Percentiles rank a stretch among this genome's conserved stretches.
Evolutionary conservation across 306 rosid species (phyloP).

Genomic region (Coriaria nepalensis): DNA sequence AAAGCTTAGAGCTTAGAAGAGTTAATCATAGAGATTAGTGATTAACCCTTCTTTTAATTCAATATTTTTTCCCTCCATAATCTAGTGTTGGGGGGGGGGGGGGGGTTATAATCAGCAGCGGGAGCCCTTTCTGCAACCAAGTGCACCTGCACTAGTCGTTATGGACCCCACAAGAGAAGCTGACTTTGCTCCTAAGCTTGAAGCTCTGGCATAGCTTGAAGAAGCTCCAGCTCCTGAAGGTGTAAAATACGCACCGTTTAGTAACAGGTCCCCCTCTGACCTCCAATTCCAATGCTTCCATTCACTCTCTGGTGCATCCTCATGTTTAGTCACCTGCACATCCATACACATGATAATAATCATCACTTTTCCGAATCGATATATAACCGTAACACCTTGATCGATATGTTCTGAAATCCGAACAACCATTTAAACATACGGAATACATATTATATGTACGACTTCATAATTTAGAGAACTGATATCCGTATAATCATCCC

Average conservation of each 20-base stretch:
- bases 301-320: slow-evolving; percentile 79
- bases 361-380: no score
- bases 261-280: slow-evolving; percentile 58
- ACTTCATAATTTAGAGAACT: no score
- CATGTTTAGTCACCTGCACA: slow-evolving; percentile 80
- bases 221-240: slow-evolving; percentile 80
- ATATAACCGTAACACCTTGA: no score
- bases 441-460: no score
- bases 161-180: slow-evolving; percentile 72
- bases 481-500: no score
- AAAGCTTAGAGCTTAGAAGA: no score
- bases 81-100: background rate
- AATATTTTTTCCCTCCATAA: no score
- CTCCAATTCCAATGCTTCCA: slow-evolving; percentile 95
- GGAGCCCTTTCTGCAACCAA: slow-evolving; percentile 62
- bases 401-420: no score
- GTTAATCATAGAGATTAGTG: no score
- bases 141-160: slow-evolving; percentile 58
- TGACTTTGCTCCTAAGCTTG: slow-evolving; percentile 83
- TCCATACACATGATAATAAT: no score
- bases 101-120: slow-evolving; percentile 52
- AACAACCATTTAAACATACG: no score
- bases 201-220: slow-evolving; percentile 84
- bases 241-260: slow-evolving; percentile 85
- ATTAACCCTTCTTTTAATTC: no score